Base-by-base conservation (phyloP, 2,329 filamentous ascomycete species). In the Parastagonospora nodorum region DNA sequence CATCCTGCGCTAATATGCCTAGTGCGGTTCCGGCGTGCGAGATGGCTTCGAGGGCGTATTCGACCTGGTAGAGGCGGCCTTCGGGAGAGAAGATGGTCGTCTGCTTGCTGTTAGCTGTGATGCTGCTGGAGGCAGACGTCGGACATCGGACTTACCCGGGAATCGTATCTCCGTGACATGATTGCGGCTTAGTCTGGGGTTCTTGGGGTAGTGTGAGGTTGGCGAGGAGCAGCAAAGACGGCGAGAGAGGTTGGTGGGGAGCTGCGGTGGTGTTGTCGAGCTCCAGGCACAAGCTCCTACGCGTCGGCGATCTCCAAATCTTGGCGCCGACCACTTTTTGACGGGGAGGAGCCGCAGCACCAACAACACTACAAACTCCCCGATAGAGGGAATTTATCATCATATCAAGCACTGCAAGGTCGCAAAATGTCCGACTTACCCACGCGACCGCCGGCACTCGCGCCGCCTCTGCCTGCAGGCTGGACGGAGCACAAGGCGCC, bases 11-110 rank as follows among this genome's bases (percentile, higher is more conserved):
- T 61, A 99, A 83, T 72, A 99, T 97, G 48, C 94, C 94, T 68
- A 99, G 87, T 61, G 94, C 94, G 42, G 94, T 99, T 66, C 94
- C 94, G 64, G 94, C 94, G 71, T 99, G 94, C 63, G 94, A 99
- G 74, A 99, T 99, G 73, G 94, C 94, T 78, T 99, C 94, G 45
- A 99, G 86, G 24, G 94, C 95, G 83, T 99, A 99, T 85, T 99
- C 94, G 69, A 99, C 94, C 79, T 99, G 94, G 78, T 99, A 99
- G 55, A 99, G 85, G 72, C 94, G 92, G 60, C 94, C 94, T 81
- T 99, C 94, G 53, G 94, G 94, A 55, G 94, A 99, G 87, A 99
- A 99, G 84, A 99, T 99, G 75, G 94, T 99, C 68, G 94, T 99
- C 92, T 96, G 68, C 43, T 43, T 38, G 24, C 15, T 28, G 65